Evolutionary conservation across 1,139 yeast species (phyloP).

Genomic region (Nakaseomyces glabratus): DNA sequence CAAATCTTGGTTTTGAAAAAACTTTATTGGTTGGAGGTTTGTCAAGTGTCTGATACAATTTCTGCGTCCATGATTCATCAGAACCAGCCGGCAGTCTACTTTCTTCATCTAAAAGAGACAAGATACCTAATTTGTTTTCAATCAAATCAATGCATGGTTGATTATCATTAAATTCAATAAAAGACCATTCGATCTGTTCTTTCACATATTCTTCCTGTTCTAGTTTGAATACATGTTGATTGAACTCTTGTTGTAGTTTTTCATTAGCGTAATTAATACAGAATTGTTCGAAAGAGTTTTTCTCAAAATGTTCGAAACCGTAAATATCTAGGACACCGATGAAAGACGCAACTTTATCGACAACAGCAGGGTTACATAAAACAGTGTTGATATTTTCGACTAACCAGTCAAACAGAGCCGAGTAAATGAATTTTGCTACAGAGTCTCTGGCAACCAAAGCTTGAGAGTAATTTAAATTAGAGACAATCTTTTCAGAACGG

Average conservation of each 20-base stretch:
- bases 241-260: constrained; percentile 93
- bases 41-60: constrained; percentile 77
- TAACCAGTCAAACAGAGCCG: constrained; percentile 92
- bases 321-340: constrained; percentile 97
- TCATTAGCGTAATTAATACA: constrained; percentile 98
- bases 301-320: constrained; percentile 93
- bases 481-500: constrained; percentile 84
- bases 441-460: constrained; percentile 93
- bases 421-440: constrained; percentile 86
- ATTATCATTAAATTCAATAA: constrained; percentile 91
- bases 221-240: constrained; percentile 91
- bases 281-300: constrained; percentile 92
- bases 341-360: constrained; percentile 53
- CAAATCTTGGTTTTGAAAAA: constrained; percentile 90
- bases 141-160: constrained; percentile 94
- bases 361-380: constrained; percentile 64
- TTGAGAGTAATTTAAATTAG: constrained; percentile 75
- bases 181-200: constrained; percentile 95
- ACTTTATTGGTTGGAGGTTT: constrained; percentile 70
- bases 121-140: constrained; percentile 81
- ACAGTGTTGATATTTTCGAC: constrained; percentile 76
- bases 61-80: constrained; percentile 87
- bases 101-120: constrained; percentile 88
- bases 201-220: constrained; percentile 92
- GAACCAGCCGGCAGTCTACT: constrained; percentile 90